Evolutionary conservation across 495 filamentous ascomycete species (phyloP).

Genomic region (Cenococcum geophilum): DNA sequence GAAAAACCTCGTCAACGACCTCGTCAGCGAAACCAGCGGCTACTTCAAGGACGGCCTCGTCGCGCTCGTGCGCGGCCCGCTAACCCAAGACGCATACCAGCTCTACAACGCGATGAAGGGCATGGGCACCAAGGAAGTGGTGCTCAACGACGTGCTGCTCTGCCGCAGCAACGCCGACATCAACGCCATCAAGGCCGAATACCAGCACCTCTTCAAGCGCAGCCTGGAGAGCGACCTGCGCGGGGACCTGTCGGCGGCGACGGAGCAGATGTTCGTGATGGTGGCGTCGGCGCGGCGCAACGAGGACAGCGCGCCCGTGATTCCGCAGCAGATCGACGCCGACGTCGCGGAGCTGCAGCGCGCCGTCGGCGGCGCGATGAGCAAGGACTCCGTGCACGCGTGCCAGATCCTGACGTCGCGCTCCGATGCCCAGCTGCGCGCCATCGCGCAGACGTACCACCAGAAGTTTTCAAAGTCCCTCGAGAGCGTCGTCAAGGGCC

Average conservation of each 20-base stretch:
- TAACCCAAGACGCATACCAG: constrained; percentile 61
- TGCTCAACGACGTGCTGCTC: constrained; percentile 81
- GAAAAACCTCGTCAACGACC: constrained; percentile 63
- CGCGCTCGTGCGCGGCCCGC: constrained; percentile 68
- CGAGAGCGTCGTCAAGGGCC: constrained; percentile 64
- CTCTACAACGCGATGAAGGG: constrained; percentile 65
- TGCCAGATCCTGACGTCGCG: constrained; percentile 66
- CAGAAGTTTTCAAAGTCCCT: constrained; percentile 58
- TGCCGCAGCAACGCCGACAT: constrained; percentile 80
- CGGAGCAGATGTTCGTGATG: constrained; percentile 70
- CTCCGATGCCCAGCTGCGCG: constrained; percentile 73
- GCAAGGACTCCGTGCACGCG: constrained; percentile 70
- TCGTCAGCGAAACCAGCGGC: constrained; percentile 68
- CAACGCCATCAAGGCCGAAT: constrained; percentile 68
- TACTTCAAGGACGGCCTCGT: constrained; percentile 66
- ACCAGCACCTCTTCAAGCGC: constrained; percentile 56
- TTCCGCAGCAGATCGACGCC: constrained; percentile 60
- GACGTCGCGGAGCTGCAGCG: constrained; percentile 67
- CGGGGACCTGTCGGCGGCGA: constrained; percentile 77
- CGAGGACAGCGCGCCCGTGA: constrained; percentile 68
- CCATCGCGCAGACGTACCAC: constrained; percentile 66
- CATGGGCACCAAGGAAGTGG: constrained; percentile 74
- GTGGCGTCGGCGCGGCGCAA: constrained; percentile 63
- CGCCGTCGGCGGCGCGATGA: constrained; percentile 62
- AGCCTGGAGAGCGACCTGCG: constrained; percentile 62